Base-by-base conservation (phyloP, 192 early-diverging fungal species). In the Gaertneriomyces sp. region DNA sequence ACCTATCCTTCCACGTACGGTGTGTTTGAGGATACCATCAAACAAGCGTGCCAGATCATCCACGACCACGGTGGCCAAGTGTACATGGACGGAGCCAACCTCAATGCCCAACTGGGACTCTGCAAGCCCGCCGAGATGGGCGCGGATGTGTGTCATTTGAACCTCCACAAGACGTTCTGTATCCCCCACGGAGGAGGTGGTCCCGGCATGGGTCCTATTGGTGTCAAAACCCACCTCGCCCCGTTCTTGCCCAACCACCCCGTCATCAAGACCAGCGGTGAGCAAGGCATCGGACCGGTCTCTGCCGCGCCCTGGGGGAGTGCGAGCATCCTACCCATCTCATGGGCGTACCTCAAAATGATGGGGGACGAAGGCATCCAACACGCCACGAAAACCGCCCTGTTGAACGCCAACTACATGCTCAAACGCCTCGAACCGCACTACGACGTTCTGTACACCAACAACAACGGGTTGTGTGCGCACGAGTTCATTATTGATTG, bases 381-480 rank as follows among this genome's bases (percentile, higher is more conserved):
- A 51, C 71, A 88, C 56, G 89, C 93, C 14, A 97, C 97, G 45
- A 80, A 94, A 74, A 77, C 88, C 43, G 97, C 97, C 39, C 82
- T 99, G 7, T 79, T 99, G 69, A 98, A 96, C 73, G 97, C 97
- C 73, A 99, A 99, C 80, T 99, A 99, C 85, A 97, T 99, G 93
- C 84, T 88, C 45, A 85, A 87, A 73, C 89, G 94, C 17, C 88
- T 99, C 72, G 83, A 83, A 69, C 79, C 85, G 62, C 91, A 98
- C 79, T 99, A 98, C 83, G 85, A 90, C 65, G 86, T 98, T 25
- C 79, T 98, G 53, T 99, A 78, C 78, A 91, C 91, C 39, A 97
- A 98, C 81, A 79, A 90, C 45, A 86, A 96, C 63, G 94, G 95
- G 59, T 87, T 91, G 81, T 99, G 97, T 74, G 97, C 93, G 6